A percentile compares a stretch with the other conserved stretches of the same genome.
These are phyloP conservation scores for Erysimum cheiranthoides DNA, from an alignment of 345 rosid species.

Conservation along the genomic window DNA sequence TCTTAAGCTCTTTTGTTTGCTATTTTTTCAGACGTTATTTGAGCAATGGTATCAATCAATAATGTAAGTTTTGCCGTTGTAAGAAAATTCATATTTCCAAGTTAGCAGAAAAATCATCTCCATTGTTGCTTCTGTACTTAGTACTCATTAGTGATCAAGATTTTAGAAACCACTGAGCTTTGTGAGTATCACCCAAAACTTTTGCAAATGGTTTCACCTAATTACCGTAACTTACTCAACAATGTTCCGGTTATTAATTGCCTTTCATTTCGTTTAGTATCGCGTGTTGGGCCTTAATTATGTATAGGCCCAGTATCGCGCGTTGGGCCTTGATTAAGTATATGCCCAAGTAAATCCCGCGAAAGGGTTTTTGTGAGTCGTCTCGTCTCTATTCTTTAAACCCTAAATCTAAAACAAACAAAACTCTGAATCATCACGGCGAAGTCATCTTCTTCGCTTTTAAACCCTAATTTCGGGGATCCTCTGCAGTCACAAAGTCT, in stretches of 20 bases:
- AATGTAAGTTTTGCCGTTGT: not conserved
- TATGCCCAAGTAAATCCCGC: not conserved
- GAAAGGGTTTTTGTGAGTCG: not conserved
- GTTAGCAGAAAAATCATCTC: too few relatives aligned
- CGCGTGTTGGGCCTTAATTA: not conserved
- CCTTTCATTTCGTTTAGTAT: too few relatives aligned
- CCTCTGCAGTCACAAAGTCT: slow-evolving; percentile 21
- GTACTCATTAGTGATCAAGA: too few relatives aligned
- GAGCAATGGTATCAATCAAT: not conserved
- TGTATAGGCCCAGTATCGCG: too few relatives aligned
- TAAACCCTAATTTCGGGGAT: slow-evolving; percentile 20
- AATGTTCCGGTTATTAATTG: too few relatives aligned
- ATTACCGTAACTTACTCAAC: too few relatives aligned
- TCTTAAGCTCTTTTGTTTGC: too few relatives aligned
- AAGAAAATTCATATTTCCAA: not conserved
- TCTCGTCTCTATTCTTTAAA: slow-evolving; percentile 11
- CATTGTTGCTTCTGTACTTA: too few relatives aligned
- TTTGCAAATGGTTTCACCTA: too few relatives aligned
- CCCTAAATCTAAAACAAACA: slow-evolving; percentile 5
- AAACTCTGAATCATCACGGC: not conserved
- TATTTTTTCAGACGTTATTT: too few relatives aligned
- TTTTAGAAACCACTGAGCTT: too few relatives aligned
- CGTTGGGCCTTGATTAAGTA: not conserved
- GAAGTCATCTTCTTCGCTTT: slow-evolving; percentile 4
- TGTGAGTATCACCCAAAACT: too few relatives aligned